phyloP scores from a whole-genome alignment of 345 rosid genomes.

The Draba incana region DNA sequence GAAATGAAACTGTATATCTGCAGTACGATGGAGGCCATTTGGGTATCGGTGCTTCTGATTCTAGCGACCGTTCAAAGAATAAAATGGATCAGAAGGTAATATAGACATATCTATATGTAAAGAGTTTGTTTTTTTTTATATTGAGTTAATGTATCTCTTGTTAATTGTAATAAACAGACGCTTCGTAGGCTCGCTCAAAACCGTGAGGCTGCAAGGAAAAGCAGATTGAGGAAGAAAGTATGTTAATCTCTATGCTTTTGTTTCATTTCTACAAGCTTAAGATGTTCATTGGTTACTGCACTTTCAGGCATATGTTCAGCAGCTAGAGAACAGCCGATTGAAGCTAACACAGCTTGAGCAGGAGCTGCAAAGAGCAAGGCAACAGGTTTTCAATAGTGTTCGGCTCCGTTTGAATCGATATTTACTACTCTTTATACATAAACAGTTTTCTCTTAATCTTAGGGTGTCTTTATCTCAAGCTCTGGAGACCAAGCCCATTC shows the following conservation, averaged over 20 bases:
- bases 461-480: slow-evolving; percentile 87
- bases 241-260: slow-evolving; percentile 10
- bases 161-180: slow-evolving; percentile 53
- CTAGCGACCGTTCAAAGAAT: slow-evolving; percentile 86
- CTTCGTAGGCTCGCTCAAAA: slow-evolving; percentile 97
- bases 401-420: not conserved
- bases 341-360: slow-evolving; percentile 93
- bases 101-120: not conserved
- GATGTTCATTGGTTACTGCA: slow-evolving; percentile 16
- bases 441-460: not conserved
- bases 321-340: slow-evolving; percentile 87
- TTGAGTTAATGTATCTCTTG: slow-evolving; percentile 23
- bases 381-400: slow-evolving; percentile 60
- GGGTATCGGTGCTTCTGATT: slow-evolving; percentile 59
- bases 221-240: slow-evolving; percentile 92
- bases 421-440: slow-evolving; percentile 8
- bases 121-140: not conserved
- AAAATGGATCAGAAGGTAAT: slow-evolving; percentile 85
- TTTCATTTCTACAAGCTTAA: not conserved
- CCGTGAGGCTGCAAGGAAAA: slow-evolving; percentile 99
- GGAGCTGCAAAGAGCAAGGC: slow-evolving; percentile 95
- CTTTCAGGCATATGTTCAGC: slow-evolving; percentile 89
- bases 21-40: slow-evolving; percentile 70
- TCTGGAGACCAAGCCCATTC: slow-evolving; percentile 89
- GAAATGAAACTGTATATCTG: slow-evolving; percentile 27